Base-by-base conservation (phyloP, 306 rosid species). In the Malus sieversii region DNA sequence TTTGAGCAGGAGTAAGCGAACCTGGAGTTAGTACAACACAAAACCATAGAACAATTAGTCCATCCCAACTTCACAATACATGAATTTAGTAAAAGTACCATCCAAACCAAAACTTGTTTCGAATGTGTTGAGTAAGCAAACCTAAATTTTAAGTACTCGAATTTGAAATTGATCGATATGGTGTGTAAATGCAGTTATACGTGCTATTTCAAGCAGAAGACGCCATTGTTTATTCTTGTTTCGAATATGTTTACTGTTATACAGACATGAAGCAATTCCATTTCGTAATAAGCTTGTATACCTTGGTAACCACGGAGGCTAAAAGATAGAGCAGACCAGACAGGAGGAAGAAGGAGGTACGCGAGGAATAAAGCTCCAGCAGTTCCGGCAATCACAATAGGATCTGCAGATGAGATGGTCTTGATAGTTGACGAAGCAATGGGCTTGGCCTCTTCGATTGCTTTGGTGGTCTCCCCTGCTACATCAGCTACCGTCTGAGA, bases 261-360 rank as follows among this genome's bases (percentile, higher is more conserved):
- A 72, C 40, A 79, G n/a, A 29, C 44, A 58, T 8, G 55, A 68
- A 76, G 84, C 70, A 80, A 51, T 35, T 40, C 22, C 0, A 20
- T 58, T 73, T 72, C 23, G 74, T 58, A 73, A 76, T 48, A 52
- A 76, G 60, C 10, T 51, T 77, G 75, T 45, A 60, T 79, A 90
- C 98, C 98, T 90, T 95, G 87, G 81, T 86, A 92, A 53, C 97
- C 98, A n/a, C 97, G 95, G 79, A 95, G 68, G 72, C 61, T 85
- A 66, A 74, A 92, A 29, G 97, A 81, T 81, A 95, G 69, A 64
- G 69, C 83, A 71, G 98, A 95, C 93, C 93, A 90, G 53, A 92
- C 63, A 20, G 99, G 93, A 82, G 99, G 99, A 72, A 92, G 19
- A 52, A 95, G 79, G 55, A 95, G 84, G 78, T 95, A 92, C 5